Conservation (phyloP, 1,284 basidiomycete genomes). For the Jaminaea rosea region DNA sequence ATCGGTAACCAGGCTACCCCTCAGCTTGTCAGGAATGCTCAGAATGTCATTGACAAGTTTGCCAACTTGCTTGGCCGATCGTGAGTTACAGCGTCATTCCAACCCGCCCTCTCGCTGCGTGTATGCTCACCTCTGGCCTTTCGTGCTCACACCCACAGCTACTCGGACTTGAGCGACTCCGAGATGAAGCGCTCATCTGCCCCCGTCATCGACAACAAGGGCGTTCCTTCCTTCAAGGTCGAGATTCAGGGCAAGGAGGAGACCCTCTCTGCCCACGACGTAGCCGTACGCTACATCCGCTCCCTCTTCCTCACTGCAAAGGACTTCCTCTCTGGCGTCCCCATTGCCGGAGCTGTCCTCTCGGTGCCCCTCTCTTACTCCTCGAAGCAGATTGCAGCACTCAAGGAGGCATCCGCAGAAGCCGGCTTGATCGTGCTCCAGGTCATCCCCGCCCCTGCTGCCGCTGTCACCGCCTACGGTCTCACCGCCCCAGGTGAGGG, state of each 20-base stretch:
- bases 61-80: slow-evolving; percentile 86
- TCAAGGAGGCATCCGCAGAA: slow-evolving; percentile 65
- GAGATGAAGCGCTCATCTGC: slow-evolving; percentile 69
- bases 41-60: slow-evolving; percentile 90
- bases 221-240: slow-evolving; percentile 59
- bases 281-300: slow-evolving; percentile 73
- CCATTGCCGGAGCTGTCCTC: slow-evolving; percentile 73
- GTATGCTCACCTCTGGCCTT: not conserved
- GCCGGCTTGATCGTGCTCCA: slow-evolving; percentile 68
- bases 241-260: slow-evolving; percentile 63
- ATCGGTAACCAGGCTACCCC: slow-evolving; percentile 90
- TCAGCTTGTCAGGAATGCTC: slow-evolving; percentile 87
- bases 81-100: slow-evolving; percentile 49
- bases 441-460: slow-evolving; percentile 70
- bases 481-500: slow-evolving; percentile 52
- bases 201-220: slow-evolving; percentile 63
- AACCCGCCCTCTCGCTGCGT: not conserved
- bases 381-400: slow-evolving; percentile 60
- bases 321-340: slow-evolving; percentile 77
- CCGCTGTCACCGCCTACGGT: slow-evolving; percentile 57
- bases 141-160: too few species aligned
- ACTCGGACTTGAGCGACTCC: slow-evolving; percentile 62
- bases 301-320: slow-evolving; percentile 78
- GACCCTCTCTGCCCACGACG: slow-evolving; percentile 71
- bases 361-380: slow-evolving; percentile 70